Evolutionary conservation across 1,139 yeast species (phyloP).

Genomic region (Geotrichum fermentans): DNA sequence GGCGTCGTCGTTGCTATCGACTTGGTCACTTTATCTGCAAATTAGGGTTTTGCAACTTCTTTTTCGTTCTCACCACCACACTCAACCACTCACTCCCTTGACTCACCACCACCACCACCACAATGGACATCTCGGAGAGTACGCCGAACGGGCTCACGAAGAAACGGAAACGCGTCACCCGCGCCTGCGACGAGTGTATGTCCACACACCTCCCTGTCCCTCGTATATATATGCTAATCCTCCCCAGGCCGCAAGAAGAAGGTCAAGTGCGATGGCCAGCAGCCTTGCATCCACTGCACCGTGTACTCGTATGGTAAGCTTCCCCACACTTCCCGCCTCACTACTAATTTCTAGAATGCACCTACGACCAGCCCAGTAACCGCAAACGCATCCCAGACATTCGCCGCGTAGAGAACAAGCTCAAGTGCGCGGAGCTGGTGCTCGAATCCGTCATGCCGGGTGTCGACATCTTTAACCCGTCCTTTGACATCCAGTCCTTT

Average conservation of each 20-base stretch:
- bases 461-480: constrained; percentile 46
- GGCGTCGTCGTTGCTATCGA: too few relatives aligned
- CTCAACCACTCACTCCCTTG: not conserved
- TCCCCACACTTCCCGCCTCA: constrained; percentile 32
- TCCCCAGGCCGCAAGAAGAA: constrained; percentile 49
- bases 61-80: not conserved
- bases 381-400: constrained; percentile 46
- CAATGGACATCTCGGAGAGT: too few relatives aligned
- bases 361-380: constrained; percentile 71
- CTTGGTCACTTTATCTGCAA: too few relatives aligned
- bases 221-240: constrained; percentile 11
- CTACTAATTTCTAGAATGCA: constrained; percentile 43
- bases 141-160: constrained; percentile 14
- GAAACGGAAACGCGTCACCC: constrained; percentile 72
- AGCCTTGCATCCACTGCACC: constrained; percentile 85
- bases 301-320: constrained; percentile 75
- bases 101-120: not conserved
- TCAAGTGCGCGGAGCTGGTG: constrained; percentile 38
- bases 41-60: not conserved
- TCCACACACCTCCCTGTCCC: constrained; percentile 7
- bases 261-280: constrained; percentile 82
- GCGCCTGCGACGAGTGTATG: constrained; percentile 81
- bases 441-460: constrained; percentile 47
- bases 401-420: constrained; percentile 36
- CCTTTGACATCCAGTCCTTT: constrained; percentile 47